These are phyloP conservation scores for Hypocreales sp. DNA, from an alignment of 2,329 filamentous ascomycete species.

Conservation along the genomic window DNA sequence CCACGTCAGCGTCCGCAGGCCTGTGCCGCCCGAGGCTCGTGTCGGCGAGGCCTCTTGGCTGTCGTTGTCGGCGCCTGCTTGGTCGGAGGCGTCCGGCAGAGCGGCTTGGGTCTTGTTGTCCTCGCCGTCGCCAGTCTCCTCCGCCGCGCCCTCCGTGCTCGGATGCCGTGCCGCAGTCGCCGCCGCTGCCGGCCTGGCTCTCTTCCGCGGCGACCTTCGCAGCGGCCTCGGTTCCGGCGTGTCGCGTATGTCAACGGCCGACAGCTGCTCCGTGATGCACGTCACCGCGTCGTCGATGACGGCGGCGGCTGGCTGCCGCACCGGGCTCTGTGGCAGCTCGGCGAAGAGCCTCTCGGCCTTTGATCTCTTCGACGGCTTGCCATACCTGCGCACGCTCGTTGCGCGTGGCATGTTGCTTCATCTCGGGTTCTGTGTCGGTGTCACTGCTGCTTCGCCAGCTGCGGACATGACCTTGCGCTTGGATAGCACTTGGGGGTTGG, in stretches of 20 bases:
- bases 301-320: slow-evolving; percentile 14
- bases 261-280: slow-evolving; percentile 19
- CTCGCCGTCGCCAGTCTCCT: no score
- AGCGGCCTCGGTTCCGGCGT: slow-evolving; percentile 2
- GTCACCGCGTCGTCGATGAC: slow-evolving; percentile 11
- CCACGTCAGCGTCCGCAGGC: slow-evolving; percentile 35
- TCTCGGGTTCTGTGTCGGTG: slow-evolving; percentile 1
- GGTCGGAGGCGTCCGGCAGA: no score
- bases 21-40: slow-evolving; percentile 5
- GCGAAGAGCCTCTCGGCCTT: slow-evolving; percentile 33
- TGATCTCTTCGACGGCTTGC: slow-evolving; percentile 29
- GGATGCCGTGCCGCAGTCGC: no score
- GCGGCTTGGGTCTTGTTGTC: no score
- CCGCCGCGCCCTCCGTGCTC: no score
- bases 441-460: no score
- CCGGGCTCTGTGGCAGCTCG: slow-evolving; percentile 34
- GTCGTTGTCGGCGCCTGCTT: slow-evolving; percentile 5
- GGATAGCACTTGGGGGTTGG: slow-evolving; percentile 3
- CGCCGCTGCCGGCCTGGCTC: slow-evolving; percentile 2
- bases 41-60: no score
- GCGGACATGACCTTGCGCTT: no score
- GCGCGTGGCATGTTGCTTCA: slow-evolving; percentile 23
- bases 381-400: slow-evolving; percentile 30
- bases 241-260: slow-evolving; percentile 13
- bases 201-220: slow-evolving; percentile 6